Base-by-base conservation (phyloP, 2,329 filamentous ascomycete species). In the Nemania serpens region DNA sequence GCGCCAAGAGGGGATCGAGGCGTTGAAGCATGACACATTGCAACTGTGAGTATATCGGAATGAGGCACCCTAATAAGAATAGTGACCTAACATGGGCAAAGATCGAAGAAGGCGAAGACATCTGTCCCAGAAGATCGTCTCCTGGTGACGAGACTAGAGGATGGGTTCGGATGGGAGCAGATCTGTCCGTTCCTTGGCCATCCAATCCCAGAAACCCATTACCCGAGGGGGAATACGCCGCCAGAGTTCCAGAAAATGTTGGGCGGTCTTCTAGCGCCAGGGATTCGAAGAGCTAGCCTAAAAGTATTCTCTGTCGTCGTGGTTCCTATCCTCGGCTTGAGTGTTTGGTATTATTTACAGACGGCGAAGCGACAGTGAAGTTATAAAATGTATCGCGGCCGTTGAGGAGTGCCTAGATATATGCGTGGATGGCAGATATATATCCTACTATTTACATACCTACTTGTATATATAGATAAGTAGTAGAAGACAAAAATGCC, bases 91-190 rank as follows among this genome's bases (percentile, higher is more conserved):
- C 59, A 39, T 20, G 4, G 17, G 18, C 25, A 33, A 13, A 75
- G 72, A 49, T 68, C 66, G 18, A 58, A 69, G 48, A 66, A 63
- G 29, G 69, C 65, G 4, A 71, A 71, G 50, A 62, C 55, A 15
- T 43, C 70, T 9, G 62, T 71, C 18, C 74, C 74, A 3, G 33
- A 66, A 3, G 69, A 73, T 15, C 64, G 67, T 34, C 61, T 77
- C 20, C 65, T 73, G n/a, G 62, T 66, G 4, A 63, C 70, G 39
- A 73, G 68, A 39, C 66, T 77, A 1, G 74, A 77, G 57, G 70
- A 75, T 41, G 74, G 70, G 1, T 72, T 75, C 15, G 73, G 72
- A 10, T 76, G 74, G 75, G 73, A 76, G 54, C 60, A 76, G 41
- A 72, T 76, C 2, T 76, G 75, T 41, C 68, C 70, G 1, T 74